A percentile compares a stretch with the other conserved stretches of the same genome.
phyloP scores from a whole-genome alignment of 768 basidiomycete species.

The Lentinula sp. region DNA sequence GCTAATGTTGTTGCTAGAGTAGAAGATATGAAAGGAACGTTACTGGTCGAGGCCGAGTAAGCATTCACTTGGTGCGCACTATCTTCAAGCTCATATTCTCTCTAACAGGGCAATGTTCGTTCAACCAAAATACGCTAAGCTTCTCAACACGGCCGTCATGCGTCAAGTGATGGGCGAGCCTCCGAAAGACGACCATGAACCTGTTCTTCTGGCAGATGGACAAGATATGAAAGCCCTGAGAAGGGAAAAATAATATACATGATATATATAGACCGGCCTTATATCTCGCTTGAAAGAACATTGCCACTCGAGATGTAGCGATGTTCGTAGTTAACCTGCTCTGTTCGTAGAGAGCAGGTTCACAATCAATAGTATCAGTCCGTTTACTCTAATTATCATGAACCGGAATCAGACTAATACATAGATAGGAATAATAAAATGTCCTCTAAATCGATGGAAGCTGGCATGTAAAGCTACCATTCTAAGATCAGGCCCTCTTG shows the following conservation, averaged over 20 bases:
- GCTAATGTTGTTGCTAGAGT: slow-evolving; percentile 62
- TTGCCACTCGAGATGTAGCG: too few species aligned
- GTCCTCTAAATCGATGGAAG: neutral
- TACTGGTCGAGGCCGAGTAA: slow-evolving; percentile 79
- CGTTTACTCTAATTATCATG: too few species aligned
- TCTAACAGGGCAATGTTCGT: slow-evolving; percentile 2
- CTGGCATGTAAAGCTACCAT: too few species aligned
- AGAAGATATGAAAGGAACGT: slow-evolving; percentile 75
- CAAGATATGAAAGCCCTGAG: slow-evolving; percentile 1
- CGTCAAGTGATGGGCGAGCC: slow-evolving; percentile 3
- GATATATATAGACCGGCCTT: too few species aligned
- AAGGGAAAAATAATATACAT: neutral
- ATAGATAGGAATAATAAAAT: neutral
- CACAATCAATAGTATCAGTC: too few species aligned
- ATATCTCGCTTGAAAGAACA: too few species aligned
- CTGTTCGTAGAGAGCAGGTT: too few species aligned
- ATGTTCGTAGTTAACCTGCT: too few species aligned
- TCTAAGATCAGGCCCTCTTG: slow-evolving; percentile 15
- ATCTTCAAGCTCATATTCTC: neutral
- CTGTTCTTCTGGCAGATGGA: slow-evolving; percentile 6
- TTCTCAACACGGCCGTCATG: neutral
- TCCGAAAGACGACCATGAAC: neutral
- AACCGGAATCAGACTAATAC: too few species aligned
- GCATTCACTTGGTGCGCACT: slow-evolving; percentile 28
- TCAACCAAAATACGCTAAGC: slow-evolving; percentile 3